Conservation (phyloP, 2,329 filamentous ascomycete genomes). For the Epichloe sibirici region DNA sequence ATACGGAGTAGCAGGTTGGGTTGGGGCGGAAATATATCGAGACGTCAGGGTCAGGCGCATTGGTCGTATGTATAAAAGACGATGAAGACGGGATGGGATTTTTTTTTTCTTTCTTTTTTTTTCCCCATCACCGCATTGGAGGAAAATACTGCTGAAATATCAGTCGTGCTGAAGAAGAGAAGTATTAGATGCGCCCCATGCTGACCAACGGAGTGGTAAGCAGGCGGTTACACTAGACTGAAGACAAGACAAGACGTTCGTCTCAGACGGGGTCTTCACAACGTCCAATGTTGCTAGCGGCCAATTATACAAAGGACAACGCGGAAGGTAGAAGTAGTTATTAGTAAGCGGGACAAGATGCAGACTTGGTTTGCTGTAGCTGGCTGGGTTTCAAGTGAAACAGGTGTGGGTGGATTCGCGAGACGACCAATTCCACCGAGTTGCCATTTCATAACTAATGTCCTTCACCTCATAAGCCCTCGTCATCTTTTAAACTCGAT, state of each 20-base stretch:
- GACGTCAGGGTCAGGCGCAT: no score
- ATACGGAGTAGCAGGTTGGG: no score
- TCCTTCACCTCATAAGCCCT: not conserved
- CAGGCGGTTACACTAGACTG: not conserved
- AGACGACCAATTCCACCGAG: not conserved
- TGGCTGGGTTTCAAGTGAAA: not conserved
- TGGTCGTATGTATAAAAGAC: no score
- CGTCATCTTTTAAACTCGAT: not conserved
- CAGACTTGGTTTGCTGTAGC: not conserved
- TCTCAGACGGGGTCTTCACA: no score
- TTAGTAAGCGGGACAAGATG: not conserved
- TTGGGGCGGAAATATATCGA: no score
- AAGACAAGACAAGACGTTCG: no score
- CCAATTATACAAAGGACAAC: not conserved
- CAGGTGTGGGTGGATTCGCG: not conserved
- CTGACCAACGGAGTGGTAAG: slow-evolving; percentile 1
- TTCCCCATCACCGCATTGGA: no score
- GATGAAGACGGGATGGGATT: no score
- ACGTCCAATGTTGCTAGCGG: not conserved
- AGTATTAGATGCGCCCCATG: not conserved
- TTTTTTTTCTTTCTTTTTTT: no score
- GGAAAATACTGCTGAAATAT: no score
- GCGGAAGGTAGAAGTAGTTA: not conserved
- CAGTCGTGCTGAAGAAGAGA: not conserved
- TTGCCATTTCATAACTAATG: not conserved